Evolutionary conservation across 2,329 filamentous ascomycete genomes (phyloP), one percentile per base, ranked within the genome.

Genomic region (Chrysosporium queenslandicum): DNA sequence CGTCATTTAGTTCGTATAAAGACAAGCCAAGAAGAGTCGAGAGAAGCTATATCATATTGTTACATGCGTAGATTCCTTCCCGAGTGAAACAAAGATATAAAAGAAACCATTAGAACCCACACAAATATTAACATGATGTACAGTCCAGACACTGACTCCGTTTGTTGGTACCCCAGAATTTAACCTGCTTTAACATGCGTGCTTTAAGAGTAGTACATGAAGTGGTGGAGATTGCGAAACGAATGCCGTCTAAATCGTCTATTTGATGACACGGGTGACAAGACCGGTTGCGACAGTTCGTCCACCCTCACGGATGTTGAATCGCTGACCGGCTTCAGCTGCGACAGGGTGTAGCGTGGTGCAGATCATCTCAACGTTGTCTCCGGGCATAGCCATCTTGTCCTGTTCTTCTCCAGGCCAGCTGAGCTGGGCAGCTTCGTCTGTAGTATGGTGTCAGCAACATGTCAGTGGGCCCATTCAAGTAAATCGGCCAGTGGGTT

Each of bases 271-370:
- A 64, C 83, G 82, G 59, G 87, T 92, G 63, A 89, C 78, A 62
- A 92, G 76, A 71, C 87, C 87, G 63, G 87, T 92, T 62, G 86
- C 87, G 54, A 92, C 86, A 55, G 87, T 92, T 63, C 87, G 82
- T 64, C 91, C 90, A 76, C 92, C 92, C 78, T 98, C 92, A 73
- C 92, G 87, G 68, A 98, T 83, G 78, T 97, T 98, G 81, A 98
- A 92, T 64, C 92, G 87, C 77, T 96, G 88, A 63, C 92, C 91
- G 58, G 81, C 75, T 76, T 98, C 92, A 58, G 96, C 74, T 55
- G 91, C 91, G 65, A 94, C 81, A 58, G 91, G 87, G 72, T 86
- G 77, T 73, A 88, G 81, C 66, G 95, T 83, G 64, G 85, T 81
- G 69, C 89, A 86, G 59, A 92, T 76, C 90, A 98, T 96, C 79